Base-by-base conservation (phyloP, 768 basidiomycete genomes). In the Aureoboletus auriporus region DNA sequence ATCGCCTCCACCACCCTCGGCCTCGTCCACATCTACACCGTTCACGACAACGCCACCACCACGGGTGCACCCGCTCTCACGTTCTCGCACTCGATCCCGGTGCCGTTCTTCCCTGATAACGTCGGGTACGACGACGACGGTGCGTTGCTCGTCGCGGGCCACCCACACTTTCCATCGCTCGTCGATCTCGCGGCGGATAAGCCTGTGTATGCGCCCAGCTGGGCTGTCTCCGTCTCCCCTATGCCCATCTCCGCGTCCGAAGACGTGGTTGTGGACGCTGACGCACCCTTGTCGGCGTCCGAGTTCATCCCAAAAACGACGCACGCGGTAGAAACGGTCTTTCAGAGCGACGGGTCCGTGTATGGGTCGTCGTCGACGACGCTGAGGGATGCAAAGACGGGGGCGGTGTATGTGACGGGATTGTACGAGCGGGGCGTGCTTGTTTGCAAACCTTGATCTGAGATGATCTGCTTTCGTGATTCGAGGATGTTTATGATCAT, bases 311-410 rank as follows among this genome's bases (percentile, higher is more conserved):
- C 71, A 13, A 60, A 68, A 26, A 53, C 51, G 9, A 68, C 67
- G 2, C 69, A 75, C 55, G 70, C 72, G 30, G 46, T 86, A 28
- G 71, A 75, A 57, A 86, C 86, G 0, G 53, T 89, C n/a, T 88
- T 85, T 68, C 86, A 85, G 67, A 88, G 86, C 55, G 71, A 82
- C 51, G 86, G 86, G n/a, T 69, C 73, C 4, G 74, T 75, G 6
- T 84, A 84, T 56, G 72, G 75, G 12, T 67, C 75, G 2, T 79
- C 81, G 13, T 67, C 73, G 8, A 82, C 82, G 8, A 76, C 71
- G 1, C 49, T 86, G 53, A 61, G 71, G 31, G 84, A 86, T 60
- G 64, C 71, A 0, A 55, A 64, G 11, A 73, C 76, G 1, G 79
- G 78, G 0, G 58, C 54, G 0, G 57, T 85, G 13, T 85, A 80